Conservation (phyloP, 2,329 filamentous ascomycete genomes). For the Fonsecaea nubica region DNA sequence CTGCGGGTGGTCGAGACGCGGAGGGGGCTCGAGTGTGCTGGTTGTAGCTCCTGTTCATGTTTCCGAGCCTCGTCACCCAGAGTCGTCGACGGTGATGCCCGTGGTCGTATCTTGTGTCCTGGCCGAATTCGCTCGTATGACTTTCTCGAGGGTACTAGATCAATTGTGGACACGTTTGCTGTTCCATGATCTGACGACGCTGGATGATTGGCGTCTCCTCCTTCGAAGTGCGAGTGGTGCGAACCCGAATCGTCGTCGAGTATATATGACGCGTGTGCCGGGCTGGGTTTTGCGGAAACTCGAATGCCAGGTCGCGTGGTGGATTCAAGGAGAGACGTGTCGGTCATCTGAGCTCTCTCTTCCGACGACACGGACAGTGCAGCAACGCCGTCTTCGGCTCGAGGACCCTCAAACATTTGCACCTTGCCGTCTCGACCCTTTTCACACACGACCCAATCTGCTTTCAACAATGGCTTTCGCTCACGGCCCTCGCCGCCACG, state of each 20-base stretch:
- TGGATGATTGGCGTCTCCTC: background rate
- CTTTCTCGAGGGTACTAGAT: background rate
- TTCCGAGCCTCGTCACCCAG: background rate
- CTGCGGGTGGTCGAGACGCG: background rate
- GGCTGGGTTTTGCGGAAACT: background rate
- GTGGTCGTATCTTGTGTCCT: too few relatives aligned
- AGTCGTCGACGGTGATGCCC: background rate
- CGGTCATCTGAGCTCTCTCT: background rate
- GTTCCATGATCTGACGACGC: background rate
- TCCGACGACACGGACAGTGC: background rate
- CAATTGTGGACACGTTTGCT: background rate
- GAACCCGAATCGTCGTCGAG: background rate
- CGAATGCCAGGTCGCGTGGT: background rate
- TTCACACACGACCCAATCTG: conserved; percentile 9
- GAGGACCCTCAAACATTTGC: background rate
- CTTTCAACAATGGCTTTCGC: background rate
- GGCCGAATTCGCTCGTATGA: conserved; percentile 2
- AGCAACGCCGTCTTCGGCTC: background rate
- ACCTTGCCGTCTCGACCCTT: background rate
- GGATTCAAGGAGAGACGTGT: background rate
- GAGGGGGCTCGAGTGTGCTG: background rate
- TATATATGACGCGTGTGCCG: background rate
- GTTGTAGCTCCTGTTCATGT: background rate
- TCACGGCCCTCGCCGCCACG: background rate
- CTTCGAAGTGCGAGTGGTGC: background rate